Base-by-base conservation (phyloP, 495 filamentous ascomycete genomes). In the Gamarada debralockiae region DNA sequence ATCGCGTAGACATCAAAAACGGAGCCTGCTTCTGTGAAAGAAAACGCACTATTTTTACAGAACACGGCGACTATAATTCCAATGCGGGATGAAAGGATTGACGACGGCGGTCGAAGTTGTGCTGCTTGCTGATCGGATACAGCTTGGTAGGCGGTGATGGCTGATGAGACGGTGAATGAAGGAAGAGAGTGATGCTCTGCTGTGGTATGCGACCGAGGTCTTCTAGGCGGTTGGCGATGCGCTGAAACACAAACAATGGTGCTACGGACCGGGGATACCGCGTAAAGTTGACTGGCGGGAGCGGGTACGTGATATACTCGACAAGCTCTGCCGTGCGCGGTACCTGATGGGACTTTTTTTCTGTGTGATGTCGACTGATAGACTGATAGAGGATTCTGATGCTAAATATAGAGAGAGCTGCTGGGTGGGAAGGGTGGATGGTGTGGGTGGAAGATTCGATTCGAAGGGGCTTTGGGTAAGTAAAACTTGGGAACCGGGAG, bases 371-470 rank as follows among this genome's bases (percentile, higher is more conserved):
- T 13, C 20, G 51, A 40, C 48, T 41, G 55, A 59, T 58, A 60
- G 44, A 56, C 54, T 54, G 56, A 58, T 59, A 61, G 41, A 55
- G 53, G 48, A 59, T 54, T 13, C 55, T 63, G 67, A 62, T 73
- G 66, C 70, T 72, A 73, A 72, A 69, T 68, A 72, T 73, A 73
- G 70, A 72, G 48, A 56, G 63, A 15, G 37, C 8, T 5, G 37
- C n/a, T n/a, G 37, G 18, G 18, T n/a, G 37, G 5, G 37, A 39
- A 6, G 31, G 51, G 38, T 54, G 42, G 29, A 49, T 56, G 37
- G 50, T 43, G 48, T 38, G 50, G 53, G 47, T 52, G 48, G n/a
- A n/a, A n/a, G n/a, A n/a, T n/a, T n/a, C n/a, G n/a, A n/a, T n/a
- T n/a, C n/a, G n/a, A n/a, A n/a, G n/a, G n/a, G n/a, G 27, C 48